A percentile compares a stretch with the other conserved stretches of the same genome.
Evolutionary conservation across 495 filamentous ascomycete species (phyloP).

Genomic region (Penicillium alfredii): DNA sequence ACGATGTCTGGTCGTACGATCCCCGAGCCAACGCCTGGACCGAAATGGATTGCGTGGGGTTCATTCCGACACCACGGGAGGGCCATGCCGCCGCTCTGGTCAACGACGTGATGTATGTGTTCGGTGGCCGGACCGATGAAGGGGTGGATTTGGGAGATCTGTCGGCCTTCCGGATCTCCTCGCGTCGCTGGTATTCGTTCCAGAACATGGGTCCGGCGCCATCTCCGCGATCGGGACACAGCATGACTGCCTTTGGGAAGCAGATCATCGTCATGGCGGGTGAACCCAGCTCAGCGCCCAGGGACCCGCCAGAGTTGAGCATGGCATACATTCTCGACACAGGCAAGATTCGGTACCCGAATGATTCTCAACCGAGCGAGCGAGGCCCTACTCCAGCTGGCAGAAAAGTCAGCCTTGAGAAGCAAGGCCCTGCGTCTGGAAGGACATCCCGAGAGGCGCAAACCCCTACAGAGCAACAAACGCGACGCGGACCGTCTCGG

Average conservation of each 20-base stretch:
- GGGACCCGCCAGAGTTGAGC: slow-evolving; percentile 75
- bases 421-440: slow-evolving; percentile 27
- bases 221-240: slow-evolving; percentile 88
- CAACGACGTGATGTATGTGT: slow-evolving; percentile 98
- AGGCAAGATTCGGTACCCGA: slow-evolving; percentile 89
- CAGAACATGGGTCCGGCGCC: slow-evolving; percentile 99
- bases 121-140: slow-evolving; percentile 92
- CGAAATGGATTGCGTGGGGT: slow-evolving; percentile 91
- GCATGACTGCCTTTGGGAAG: slow-evolving; percentile 92
- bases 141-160: slow-evolving; percentile 89
- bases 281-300: slow-evolving; percentile 82
- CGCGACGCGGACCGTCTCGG: slow-evolving; percentile 47
- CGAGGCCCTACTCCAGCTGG: slow-evolving; percentile 20
- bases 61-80: slow-evolving; percentile 88
- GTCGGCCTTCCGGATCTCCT: slow-evolving; percentile 88
- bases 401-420: slow-evolving; percentile 38
- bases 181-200: slow-evolving; percentile 96
- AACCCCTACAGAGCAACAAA: slow-evolving; percentile 45
- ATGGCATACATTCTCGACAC: slow-evolving; percentile 92
- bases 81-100: slow-evolving; percentile 92
- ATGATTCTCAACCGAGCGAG: slow-evolving; percentile 55
- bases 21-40: slow-evolving; percentile 75
- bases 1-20: slow-evolving; percentile 97
- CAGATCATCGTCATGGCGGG: slow-evolving; percentile 88
- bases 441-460: slow-evolving; percentile 60